Conservation (phyloP, 192 early-diverging fungal species). For the Gonapodya prolifera region DNA sequence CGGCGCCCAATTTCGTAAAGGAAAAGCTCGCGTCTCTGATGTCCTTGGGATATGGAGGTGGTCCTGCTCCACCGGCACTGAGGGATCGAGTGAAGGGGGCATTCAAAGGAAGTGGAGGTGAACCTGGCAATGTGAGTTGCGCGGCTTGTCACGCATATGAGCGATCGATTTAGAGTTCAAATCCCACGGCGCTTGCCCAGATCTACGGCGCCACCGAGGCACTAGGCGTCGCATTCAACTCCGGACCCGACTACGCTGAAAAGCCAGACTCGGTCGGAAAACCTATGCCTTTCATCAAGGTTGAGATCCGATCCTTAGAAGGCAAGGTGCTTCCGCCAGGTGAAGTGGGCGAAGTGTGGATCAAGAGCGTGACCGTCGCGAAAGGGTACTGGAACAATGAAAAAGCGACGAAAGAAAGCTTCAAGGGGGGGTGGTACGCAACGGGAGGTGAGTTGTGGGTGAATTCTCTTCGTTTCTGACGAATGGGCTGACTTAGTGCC, state of each 20-base stretch:
- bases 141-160: background rate
- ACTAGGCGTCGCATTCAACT: background rate
- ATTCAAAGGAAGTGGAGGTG: background rate
- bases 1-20: slow-evolving; percentile 2
- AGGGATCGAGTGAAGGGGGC: background rate
- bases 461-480: too few relatives aligned
- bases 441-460: slow-evolving; percentile 14
- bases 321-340: background rate
- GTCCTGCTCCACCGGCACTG: background rate
- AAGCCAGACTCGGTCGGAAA: slow-evolving; percentile 9
- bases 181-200: too few relatives aligned
- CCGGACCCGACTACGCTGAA: background rate
- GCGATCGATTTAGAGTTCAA: background rate
- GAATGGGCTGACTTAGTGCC: too few relatives aligned
- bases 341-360: background rate
- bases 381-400: slow-evolving; percentile 19
- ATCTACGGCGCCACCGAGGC: slow-evolving; percentile 14
- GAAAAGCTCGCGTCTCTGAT: background rate
- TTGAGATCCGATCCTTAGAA: slow-evolving; percentile 1
- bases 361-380: slow-evolving; percentile 2
- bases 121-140: background rate
- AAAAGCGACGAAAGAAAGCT: slow-evolving; percentile 4
- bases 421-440: slow-evolving; percentile 14
- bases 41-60: background rate
- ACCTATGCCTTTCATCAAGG: background rate